Percentiles rank a stretch among this genome's conserved stretches.
These are phyloP conservation scores for Nakaseomyces sp. DNA, from an alignment of 1,139 yeast species.

Conservation along the genomic window DNA sequence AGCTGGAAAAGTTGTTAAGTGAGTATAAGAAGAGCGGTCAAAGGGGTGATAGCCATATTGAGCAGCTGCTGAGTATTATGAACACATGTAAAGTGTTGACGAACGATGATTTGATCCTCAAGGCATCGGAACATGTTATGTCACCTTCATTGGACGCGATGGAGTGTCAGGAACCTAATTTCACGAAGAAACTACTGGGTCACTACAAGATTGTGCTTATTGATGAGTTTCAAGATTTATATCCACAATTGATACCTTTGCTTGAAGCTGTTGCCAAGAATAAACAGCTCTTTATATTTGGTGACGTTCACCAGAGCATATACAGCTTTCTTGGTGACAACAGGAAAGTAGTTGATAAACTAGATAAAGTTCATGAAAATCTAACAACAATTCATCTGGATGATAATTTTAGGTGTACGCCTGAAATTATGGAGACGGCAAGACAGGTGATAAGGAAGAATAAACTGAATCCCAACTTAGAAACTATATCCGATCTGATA, in stretches of 20 bases:
- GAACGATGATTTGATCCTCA: constrained; percentile 35
- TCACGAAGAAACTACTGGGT: constrained; percentile 13
- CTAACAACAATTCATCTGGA: constrained; percentile 32
- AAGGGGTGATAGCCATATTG: constrained; percentile 10
- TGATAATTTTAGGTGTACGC: constrained; percentile 53
- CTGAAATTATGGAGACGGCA: constrained; percentile 44
- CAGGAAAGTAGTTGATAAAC: constrained; percentile 26
- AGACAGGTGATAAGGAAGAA: constrained; percentile 10
- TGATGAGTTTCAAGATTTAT: constrained; percentile 73
- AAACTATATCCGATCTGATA: constrained; percentile 13
- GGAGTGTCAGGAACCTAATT: constrained; percentile 9
- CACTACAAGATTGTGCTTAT: constrained; percentile 41
- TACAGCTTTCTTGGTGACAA: constrained; percentile 56
- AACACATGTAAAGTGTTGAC: constrained; percentile 34
- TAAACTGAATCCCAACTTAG: constrained; percentile 6
- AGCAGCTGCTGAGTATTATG: constrained; percentile 28
- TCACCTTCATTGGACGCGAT: constrained; percentile 5
- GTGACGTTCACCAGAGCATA: constrained; percentile 67
- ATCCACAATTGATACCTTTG: constrained; percentile 42
- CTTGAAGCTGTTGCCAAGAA: constrained; percentile 34
- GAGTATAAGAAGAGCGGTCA: constrained; percentile 26
- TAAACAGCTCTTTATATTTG: constrained; percentile 57
- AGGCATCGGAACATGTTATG: constrained; percentile 25
- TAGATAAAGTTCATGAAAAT: constrained; percentile 22
- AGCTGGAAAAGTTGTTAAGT: constrained; percentile 33